Evolutionary conservation across 495 filamentous ascomycete genomes (phyloP), one percentile per base, ranked within the genome.

Genomic region (Glutinoglossum americanum): DNA sequence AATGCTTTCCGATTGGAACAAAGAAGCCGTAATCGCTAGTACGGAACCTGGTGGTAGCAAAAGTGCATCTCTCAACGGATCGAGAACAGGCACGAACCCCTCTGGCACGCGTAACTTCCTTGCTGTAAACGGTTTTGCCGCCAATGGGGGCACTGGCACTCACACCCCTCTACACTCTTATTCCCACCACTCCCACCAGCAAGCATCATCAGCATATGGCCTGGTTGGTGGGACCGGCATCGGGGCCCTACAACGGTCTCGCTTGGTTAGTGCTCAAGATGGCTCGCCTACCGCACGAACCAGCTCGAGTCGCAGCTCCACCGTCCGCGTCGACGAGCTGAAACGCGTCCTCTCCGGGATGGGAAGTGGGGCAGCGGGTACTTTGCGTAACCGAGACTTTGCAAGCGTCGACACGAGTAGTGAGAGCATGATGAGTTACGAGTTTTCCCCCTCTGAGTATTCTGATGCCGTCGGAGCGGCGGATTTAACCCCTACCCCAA

Each of bases 281-380:
- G 37, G 37, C 1, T 80, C 82, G 0, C 72, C 71, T 28, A 71
- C 75, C 19, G 73, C 73, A 19, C 69, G 71, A 30, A 76, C 73
- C 60, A 74, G 73, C 53, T 81, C 80, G 30, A 79, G 71, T 64
- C 68, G 79, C 58, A 80, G 76, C 28, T 81, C 78, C 19, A 79
- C 87, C 11, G 79, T 88, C n/a, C 82, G 84, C 37, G 81, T 94
- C n/a, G 87, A 89, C 57, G 87, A 94, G 62, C 73, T 95, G 59
- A 89, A 89, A 66, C 78, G 80, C 53, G 83, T 82, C 25, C 74
- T 86, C 17, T 80, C 79, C 2, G 80, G 71, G 57, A 73, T 69
- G 53, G 60, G 27, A 39, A 69, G 66, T 59, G 65, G 35, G 62
- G 68, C 39, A 62, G 63, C 27, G 56, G 60, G 17, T 61, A 62